Percentiles rank a stretch among this genome's conserved stretches.
phyloP scores from a whole-genome alignment of 2,329 filamentous ascomycete species.

The Fusarium sp. region DNA sequence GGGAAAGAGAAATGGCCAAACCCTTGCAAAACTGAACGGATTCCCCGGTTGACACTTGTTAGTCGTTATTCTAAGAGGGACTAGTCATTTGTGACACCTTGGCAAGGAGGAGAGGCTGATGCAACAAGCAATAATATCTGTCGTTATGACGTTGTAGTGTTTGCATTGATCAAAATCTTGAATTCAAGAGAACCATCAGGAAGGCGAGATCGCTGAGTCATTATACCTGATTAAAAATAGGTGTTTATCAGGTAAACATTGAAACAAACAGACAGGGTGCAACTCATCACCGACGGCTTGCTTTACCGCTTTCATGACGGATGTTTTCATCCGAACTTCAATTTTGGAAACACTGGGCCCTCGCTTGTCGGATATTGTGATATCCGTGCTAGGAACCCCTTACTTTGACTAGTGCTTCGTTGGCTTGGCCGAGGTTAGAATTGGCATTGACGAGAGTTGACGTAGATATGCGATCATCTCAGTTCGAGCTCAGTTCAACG shows the following conservation, averaged over 20 bases:
- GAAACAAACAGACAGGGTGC: too few relatives aligned
- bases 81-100: too few relatives aligned
- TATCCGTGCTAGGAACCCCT: not conserved
- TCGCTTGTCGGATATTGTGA: constrained; percentile 4
- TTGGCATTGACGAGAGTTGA: not conserved
- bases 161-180: too few relatives aligned
- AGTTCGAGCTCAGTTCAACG: too few relatives aligned
- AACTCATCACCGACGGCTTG: not conserved
- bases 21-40: not conserved
- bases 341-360: not conserved
- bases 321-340: not conserved
- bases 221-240: too few relatives aligned
- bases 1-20: not conserved
- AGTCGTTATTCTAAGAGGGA: too few relatives aligned
- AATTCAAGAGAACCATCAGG: too few relatives aligned
- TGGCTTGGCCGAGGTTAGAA: not conserved
- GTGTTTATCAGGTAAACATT: too few relatives aligned
- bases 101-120: too few relatives aligned
- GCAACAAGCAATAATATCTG: too few relatives aligned
- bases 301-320: not conserved
- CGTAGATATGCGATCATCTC: constrained; percentile 9
- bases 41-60: not conserved
- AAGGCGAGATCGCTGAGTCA: too few relatives aligned
- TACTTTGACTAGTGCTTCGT: not conserved
- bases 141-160: too few relatives aligned